phyloP scores from a whole-genome alignment of 1,139 yeast genomes.

The Hemisphaericaspora xylofermentans region DNA sequence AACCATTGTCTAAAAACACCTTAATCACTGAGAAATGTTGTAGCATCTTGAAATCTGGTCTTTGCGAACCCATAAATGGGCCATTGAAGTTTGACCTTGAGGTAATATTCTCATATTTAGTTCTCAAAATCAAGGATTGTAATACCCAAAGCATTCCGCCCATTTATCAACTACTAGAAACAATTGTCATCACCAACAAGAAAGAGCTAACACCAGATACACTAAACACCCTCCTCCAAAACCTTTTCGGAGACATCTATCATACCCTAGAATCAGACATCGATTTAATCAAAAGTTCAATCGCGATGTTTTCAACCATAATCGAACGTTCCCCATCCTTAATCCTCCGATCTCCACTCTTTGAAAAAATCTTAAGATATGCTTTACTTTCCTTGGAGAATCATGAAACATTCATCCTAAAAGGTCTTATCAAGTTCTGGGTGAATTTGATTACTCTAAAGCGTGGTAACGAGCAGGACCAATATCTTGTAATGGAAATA shows the following conservation, averaged over 20 bases:
- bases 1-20: conserved; percentile 32
- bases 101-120: conserved; percentile 46
- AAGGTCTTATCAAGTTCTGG: conserved; percentile 69
- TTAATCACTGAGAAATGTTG: conserved; percentile 57
- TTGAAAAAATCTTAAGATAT: conserved; percentile 39
- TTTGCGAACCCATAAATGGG: conserved; percentile 53
- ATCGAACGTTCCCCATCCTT: conserved; percentile 52
- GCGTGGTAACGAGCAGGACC: conserved; percentile 52
- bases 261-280: conserved; percentile 49
- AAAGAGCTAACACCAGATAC: conserved; percentile 28
- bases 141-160: conserved; percentile 34
- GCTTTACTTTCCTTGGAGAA: conserved; percentile 48
- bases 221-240: conserved; percentile 25
- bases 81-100: conserved; percentile 55
- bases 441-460: conserved; percentile 50
- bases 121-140: conserved; percentile 33
- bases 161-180: conserved; percentile 42
- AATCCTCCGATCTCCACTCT: conserved; percentile 35
- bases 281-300: conserved; percentile 49
- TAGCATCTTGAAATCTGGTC: conserved; percentile 54
- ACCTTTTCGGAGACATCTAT: conserved; percentile 30
- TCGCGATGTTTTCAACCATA: conserved; percentile 44
- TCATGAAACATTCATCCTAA: conserved; percentile 65
- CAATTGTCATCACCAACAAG: conserved; percentile 37
- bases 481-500: conserved; percentile 31